Evolutionary conservation across 169 alveolate species (phyloP), one percentile per base, ranked within the genome.

Genomic region (Eimeria necatrix): DNA sequence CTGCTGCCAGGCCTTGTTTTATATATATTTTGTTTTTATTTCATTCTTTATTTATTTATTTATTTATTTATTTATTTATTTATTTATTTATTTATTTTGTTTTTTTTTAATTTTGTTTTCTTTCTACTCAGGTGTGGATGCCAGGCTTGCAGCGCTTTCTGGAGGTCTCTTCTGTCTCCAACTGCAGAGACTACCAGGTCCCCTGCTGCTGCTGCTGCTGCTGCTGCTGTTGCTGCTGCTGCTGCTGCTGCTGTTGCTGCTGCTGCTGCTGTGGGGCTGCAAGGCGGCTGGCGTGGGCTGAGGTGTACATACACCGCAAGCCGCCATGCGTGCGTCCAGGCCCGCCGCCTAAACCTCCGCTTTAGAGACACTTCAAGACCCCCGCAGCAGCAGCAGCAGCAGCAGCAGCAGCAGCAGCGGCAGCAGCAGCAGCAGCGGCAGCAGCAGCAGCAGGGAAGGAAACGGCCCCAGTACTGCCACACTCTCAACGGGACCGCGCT

Each of bases 111-210:
- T 68, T n/a, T n/a, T 9, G 9, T n/a, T n/a, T 16, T 24, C 18
- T 74, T 12, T 18, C 46, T 9, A 8, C 64, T 16, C 89, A 83
- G 91, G 91, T 61, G 53, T 83, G 91, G 91, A 3, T 83, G n/a
- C 91, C 91, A 20, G 32, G 78, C 59, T 52, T 26, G 32, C 78
- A 59, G 26, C 22, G 78, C 16, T 83, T 83, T 24, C 91, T 83
- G 8, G 91, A 83, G 51, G 91, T 83, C 14, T 83, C 91, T 24
- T 83, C 91, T 20, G 41, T 83, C 52, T 83, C 91, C 4, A 83
- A 83, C 76, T 83, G 91, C 76, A n/a, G 91, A 61, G 91, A 83
- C 91, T 83, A 83, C 24, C 91, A 83, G 91, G 91, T 83, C n/a
- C 4, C 64, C 64, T 56, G 64, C 64, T 56, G 64, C 64, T 56